A percentile compares a stretch with the other conserved stretches of the same genome.
phyloP scores from a whole-genome alignment of 495 filamentous ascomycete species.

The Aspergillus wentii region DNA sequence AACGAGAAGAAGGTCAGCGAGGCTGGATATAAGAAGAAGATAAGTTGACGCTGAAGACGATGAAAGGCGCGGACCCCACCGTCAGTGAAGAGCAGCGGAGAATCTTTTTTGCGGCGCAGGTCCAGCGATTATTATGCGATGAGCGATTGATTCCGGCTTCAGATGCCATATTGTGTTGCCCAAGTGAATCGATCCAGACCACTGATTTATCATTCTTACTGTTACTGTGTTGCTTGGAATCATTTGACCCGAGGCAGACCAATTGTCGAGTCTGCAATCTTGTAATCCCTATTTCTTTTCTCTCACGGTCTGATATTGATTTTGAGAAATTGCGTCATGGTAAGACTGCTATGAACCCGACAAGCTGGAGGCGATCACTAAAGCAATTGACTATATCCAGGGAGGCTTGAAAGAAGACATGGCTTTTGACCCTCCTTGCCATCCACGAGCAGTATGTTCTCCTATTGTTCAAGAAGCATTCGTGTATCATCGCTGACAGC shows the following conservation, averaged over 20 bases:
- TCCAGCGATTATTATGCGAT: too few relatives aligned
- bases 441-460: conserved; percentile 74
- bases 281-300: too few relatives aligned
- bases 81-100: conserved; percentile 23
- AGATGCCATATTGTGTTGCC: too few relatives aligned
- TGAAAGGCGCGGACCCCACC: neutral
- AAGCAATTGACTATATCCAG: conserved; percentile 27
- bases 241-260: too few relatives aligned
- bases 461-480: conserved; percentile 1
- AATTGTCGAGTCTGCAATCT: too few relatives aligned
- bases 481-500: conserved; percentile 7
- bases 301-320: too few relatives aligned
- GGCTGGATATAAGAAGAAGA: neutral
- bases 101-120: conserved; percentile 39
- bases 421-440: conserved; percentile 73
- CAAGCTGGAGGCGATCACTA: too few relatives aligned
- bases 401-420: conserved; percentile 64
- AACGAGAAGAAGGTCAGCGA: neutral
- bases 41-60: neutral
- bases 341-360: too few relatives aligned
- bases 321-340: conserved; percentile 38
- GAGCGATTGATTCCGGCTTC: too few relatives aligned
- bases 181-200: too few relatives aligned
- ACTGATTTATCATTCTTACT: too few relatives aligned
- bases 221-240: too few relatives aligned